Conservation (phyloP, 192 early-diverging fungal species). For the Coemansia sp. region DNA sequence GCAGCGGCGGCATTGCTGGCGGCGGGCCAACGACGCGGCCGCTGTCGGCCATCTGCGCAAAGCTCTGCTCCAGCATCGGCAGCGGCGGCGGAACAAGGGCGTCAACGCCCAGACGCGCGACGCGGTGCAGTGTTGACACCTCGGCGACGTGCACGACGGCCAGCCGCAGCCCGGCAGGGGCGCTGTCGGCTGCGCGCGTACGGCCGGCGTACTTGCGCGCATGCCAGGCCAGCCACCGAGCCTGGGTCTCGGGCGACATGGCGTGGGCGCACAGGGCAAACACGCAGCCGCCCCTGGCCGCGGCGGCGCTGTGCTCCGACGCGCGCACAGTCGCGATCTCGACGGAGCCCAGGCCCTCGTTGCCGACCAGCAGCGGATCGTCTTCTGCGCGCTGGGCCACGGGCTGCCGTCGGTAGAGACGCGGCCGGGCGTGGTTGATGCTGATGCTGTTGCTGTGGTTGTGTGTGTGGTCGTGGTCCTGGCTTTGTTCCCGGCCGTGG, state of each 20-base stretch:
- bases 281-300: slow-evolving; percentile 17
- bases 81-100: slow-evolving; percentile 41
- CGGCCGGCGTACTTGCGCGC: neutral
- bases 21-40: slow-evolving; percentile 28
- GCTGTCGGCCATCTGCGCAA: slow-evolving; percentile 23
- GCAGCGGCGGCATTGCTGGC: slow-evolving; percentile 31
- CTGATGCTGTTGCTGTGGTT: neutral
- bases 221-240: slow-evolving; percentile 40
- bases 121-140: slow-evolving; percentile 49
- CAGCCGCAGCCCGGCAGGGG: slow-evolving; percentile 13
- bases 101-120: slow-evolving; percentile 31
- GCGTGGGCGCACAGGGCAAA: slow-evolving; percentile 52
- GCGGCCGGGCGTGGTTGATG: neutral
- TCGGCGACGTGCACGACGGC: slow-evolving; percentile 51
- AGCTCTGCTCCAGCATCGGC: slow-evolving; percentile 37
- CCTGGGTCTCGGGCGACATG: slow-evolving; percentile 21
- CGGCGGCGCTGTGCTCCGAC: neutral
- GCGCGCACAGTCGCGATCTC: slow-evolving; percentile 31
- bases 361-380: slow-evolving; percentile 47
- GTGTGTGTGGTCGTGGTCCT: too few species aligned
- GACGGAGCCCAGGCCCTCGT: slow-evolving; percentile 49
- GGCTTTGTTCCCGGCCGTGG: too few species aligned
- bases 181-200: slow-evolving; percentile 2
- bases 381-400: slow-evolving; percentile 25
- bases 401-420: slow-evolving; percentile 15